Evolutionary conservation across 1,284 basidiomycete genomes (phyloP).

Genomic region (Melampsora americana): DNA sequence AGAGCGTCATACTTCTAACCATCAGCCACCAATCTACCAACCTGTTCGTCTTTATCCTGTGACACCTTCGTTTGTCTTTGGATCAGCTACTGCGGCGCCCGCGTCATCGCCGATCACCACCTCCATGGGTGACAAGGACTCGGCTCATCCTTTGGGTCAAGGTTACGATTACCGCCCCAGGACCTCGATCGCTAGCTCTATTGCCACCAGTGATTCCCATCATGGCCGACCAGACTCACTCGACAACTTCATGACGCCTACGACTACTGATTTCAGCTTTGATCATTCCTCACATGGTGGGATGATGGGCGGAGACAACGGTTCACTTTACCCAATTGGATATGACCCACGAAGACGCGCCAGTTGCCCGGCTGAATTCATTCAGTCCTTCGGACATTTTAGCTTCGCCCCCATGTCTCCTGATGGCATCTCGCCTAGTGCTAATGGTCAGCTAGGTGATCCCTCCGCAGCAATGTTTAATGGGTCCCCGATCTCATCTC

Average conservation of each 20-base stretch:
- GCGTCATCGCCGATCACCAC: no score
- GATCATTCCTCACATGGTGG: background rate
- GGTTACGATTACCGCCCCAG: no score
- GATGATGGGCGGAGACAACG: background rate
- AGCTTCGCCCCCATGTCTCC: constrained; percentile 21
- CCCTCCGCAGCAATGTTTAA: background rate
- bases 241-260: constrained; percentile 11
- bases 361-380: constrained; percentile 45
- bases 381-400: constrained; percentile 43
- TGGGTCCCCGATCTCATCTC: background rate
- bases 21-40: no score
- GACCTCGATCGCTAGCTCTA: background rate
- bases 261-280: constrained; percentile 19
- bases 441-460: background rate
- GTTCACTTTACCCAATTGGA: constrained; percentile 17
- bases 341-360: constrained; percentile 43
- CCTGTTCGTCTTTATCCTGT: no score
- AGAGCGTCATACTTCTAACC: no score
- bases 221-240: background rate
- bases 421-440: background rate
- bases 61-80: no score
- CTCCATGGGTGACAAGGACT: no score
- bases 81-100: no score
- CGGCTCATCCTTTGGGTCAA: no score
- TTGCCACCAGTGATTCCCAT: background rate